Evolutionary conservation across 345 rosid species (phyloP), one percentile per base, ranked within the genome.

Genomic region (Microthlaspi erraticum): DNA sequence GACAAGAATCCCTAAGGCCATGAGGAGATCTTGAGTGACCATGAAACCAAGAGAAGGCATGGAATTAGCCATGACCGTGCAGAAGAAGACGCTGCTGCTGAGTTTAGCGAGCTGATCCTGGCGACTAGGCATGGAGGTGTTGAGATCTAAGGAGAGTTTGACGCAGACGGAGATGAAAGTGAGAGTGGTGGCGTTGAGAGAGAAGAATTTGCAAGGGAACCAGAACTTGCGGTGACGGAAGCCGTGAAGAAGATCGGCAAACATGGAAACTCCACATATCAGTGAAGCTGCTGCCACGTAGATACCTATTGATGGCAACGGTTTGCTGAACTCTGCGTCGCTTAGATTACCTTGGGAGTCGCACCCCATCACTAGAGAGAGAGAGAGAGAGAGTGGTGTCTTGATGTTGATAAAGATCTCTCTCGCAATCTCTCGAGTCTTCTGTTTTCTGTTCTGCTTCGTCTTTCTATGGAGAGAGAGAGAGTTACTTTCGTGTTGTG

Each of bases 101-200:
- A 93, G 90, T 72, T 93, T 93, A 6, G 89, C 69, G 18, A 93
- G 97, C 90, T 93, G 98, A 65, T 90, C 98, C 23, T 79, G 78
- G 13, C 80, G 82, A 20, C 85, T 80, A 17, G 98, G 98, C 98
- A 93, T 93, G 7, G 89, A 77, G 10, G 97, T 90, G 81, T 93
- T 90, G 36, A 93, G 88, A 83, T 93, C 97, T 52, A 93, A 84
- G 0, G 97, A 88, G 37, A 90, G 78, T 72, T 93, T 90, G 79
- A 81, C 66, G 29, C 91, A 93, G 14, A 88, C 86, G 0, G 93
- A 70, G 11, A 90, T 77, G 10, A 93, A 19, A 46, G 92, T 84
- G 60, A 93, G 85, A 29, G 97, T 79, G 23, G 88, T 83, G 71
- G 97, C 93, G 61, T 90, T 93, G 38, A 93, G 82, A 51, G 93